These are phyloP conservation scores for Takakia lepidozioides DNA, from an alignment of 225 moss, liverwort and hornwort species.

Conservation along the genomic window DNA sequence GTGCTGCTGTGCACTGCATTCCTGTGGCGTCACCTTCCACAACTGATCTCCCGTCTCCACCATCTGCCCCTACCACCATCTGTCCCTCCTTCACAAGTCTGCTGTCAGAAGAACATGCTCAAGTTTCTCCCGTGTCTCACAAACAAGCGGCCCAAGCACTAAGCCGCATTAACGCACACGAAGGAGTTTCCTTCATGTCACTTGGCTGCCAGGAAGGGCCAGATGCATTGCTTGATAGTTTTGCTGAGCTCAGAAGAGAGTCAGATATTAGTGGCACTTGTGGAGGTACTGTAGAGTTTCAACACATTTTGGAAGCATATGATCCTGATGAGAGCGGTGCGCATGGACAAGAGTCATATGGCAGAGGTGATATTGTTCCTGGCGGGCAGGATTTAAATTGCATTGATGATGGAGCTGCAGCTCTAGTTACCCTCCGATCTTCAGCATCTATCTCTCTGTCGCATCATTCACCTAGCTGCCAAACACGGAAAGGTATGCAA, in stretches of 20 bases:
- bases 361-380: constrained; percentile 10
- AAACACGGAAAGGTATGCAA: constrained; percentile 2
- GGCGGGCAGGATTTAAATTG: constrained; percentile 34
- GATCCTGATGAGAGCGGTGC: constrained; percentile 45
- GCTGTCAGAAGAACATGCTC: constrained; percentile 20
- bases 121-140: constrained; percentile 15
- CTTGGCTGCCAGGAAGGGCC: constrained; percentile 24
- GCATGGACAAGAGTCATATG: constrained; percentile 19
- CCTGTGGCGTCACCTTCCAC: constrained; percentile 20
- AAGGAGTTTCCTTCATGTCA: constrained; percentile 14
- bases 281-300: constrained; percentile 19
- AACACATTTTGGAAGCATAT: constrained; percentile 24
- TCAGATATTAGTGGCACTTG: constrained; percentile 11
- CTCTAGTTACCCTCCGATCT: constrained; percentile 40
- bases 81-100: constrained; percentile 21
- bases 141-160: constrained; percentile 22
- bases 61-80: constrained; percentile 19
- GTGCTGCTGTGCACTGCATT: constrained; percentile 30
- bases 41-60: constrained; percentile 23
- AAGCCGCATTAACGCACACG: constrained; percentile 21
- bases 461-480: constrained; percentile 26
- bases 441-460: constrained; percentile 16
- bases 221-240: constrained; percentile 10
- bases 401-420: constrained; percentile 42
- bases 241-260: constrained; percentile 23